Conservation (phyloP, 2,329 filamentous ascomycete species). For the Penicillium sp. region DNA sequence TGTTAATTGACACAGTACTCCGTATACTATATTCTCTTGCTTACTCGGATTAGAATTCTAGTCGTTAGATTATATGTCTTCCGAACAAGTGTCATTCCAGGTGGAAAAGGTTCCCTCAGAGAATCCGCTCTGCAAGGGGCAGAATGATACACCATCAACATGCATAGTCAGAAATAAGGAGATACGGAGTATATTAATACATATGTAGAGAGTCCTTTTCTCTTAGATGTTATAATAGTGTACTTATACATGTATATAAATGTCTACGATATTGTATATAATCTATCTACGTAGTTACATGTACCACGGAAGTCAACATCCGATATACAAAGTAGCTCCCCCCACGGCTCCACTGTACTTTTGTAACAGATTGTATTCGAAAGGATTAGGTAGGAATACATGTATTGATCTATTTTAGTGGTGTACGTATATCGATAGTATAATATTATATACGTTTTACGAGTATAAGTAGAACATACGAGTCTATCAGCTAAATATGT, state of each 20-base stretch:
- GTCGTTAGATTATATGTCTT: neutral
- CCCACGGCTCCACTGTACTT: neutral
- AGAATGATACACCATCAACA: neutral
- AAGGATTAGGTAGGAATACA: too few species aligned
- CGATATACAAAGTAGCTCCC: neutral
- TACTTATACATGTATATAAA: too few species aligned
- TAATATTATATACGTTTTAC: too few species aligned
- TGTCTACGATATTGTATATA: too few species aligned
- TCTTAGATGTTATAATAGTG: too few species aligned
- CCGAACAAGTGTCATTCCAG: neutral
- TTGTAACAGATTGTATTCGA: neutral
- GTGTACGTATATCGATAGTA: too few species aligned
- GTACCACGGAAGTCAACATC: neutral
- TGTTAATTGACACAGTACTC: neutral
- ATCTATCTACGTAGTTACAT: too few species aligned
- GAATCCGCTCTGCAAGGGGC: slow-evolving; percentile 6
- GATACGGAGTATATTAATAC: too few species aligned
- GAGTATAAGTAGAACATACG: too few species aligned
- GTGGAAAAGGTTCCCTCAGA: neutral
- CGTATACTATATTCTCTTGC: neutral
- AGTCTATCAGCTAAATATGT: too few species aligned
- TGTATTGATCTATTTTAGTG: too few species aligned
- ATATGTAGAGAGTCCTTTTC: too few species aligned
- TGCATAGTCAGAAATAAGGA: neutral
- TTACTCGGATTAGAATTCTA: neutral